Conservation (phyloP, 148 eudicot species). For the Cornus florida region DNA sequence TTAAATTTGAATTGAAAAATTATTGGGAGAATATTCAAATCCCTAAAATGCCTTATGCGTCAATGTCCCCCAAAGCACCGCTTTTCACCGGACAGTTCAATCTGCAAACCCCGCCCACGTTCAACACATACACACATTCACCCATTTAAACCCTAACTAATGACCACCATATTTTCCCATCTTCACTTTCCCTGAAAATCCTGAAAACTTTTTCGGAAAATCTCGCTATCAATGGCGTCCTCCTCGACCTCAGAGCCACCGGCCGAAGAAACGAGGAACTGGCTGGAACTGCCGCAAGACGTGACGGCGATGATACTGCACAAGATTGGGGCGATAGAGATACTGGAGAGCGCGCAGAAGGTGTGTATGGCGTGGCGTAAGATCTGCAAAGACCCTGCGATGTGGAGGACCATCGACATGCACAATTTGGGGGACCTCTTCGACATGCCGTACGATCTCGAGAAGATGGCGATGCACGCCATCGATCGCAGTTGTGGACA, state of each 20-base stretch:
- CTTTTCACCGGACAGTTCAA: too few species aligned
- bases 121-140: too few species aligned
- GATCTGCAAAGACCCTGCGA: constrained; percentile 55
- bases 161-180: too few species aligned
- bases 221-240: constrained; percentile 17
- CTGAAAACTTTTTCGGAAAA: background rate
- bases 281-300: constrained; percentile 61
- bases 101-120: too few species aligned
- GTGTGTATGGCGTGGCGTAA: constrained; percentile 64
- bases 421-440: constrained; percentile 8
- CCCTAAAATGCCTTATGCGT: too few species aligned
- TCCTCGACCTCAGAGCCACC: constrained; percentile 11
- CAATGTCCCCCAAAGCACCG: too few species aligned
- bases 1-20: too few species aligned
- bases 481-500: constrained; percentile 49
- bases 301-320: constrained; percentile 46
- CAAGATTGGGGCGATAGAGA: constrained; percentile 34
- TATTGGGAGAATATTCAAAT: too few species aligned
- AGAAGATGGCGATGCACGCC: constrained; percentile 31
- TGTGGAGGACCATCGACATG: constrained; percentile 55
- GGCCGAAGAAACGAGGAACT: constrained; percentile 29
- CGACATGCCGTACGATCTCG: constrained; percentile 6
- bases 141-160: background rate
- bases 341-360: constrained; percentile 43
- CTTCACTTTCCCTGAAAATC: background rate